These are phyloP conservation scores for Fusarium sarcochroum DNA, from an alignment of 2,329 filamentous ascomycete species.

Conservation along the genomic window DNA sequence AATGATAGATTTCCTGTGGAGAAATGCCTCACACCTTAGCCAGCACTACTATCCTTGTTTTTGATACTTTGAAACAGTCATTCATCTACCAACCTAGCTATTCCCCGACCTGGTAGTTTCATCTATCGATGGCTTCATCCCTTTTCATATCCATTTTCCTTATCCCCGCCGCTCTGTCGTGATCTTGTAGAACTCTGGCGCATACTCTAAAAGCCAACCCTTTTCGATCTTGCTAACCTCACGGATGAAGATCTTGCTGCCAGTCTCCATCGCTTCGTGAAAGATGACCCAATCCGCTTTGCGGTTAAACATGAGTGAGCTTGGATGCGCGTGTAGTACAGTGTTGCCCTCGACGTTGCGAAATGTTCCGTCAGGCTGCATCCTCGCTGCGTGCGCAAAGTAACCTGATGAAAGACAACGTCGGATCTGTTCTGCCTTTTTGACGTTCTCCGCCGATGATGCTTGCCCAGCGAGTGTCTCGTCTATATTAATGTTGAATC, in stretches of 20 bases:
- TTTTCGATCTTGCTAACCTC: slow-evolving; percentile 96
- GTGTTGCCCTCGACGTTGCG: slow-evolving; percentile 85
- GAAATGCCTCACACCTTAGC: slow-evolving; percentile 39
- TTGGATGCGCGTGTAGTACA: slow-evolving; percentile 88
- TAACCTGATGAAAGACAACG: slow-evolving; percentile 90
- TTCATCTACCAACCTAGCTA: slow-evolving; percentile 30
- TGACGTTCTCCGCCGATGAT: slow-evolving; percentile 48
- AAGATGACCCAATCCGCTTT: slow-evolving; percentile 98
- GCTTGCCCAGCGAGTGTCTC: slow-evolving; percentile 67
- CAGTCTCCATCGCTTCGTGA: slow-evolving; percentile 91
- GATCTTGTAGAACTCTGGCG: slow-evolving; percentile 83
- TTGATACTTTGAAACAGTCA: slow-evolving; percentile 38
- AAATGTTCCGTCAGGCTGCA: slow-evolving; percentile 94
- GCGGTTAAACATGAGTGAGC: slow-evolving; percentile 93
- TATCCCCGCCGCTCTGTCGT: slow-evolving; percentile 52
- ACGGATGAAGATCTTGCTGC: slow-evolving; percentile 88
- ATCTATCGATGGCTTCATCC: slow-evolving; percentile 21
- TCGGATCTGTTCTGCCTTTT: slow-evolving; percentile 79
- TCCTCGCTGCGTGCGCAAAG: slow-evolving; percentile 92
- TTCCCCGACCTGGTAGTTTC: slow-evolving; percentile 40
- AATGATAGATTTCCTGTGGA: slow-evolving; percentile 17
- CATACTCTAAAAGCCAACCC: slow-evolving; percentile 91
- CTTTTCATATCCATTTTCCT: slow-evolving; percentile 27
- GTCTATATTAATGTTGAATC: slow-evolving; percentile 80
- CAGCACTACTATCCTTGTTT: slow-evolving; percentile 27